phyloP scores from a whole-genome alignment of 1,139 yeast genomes.

The Diutina rugosa region DNA sequence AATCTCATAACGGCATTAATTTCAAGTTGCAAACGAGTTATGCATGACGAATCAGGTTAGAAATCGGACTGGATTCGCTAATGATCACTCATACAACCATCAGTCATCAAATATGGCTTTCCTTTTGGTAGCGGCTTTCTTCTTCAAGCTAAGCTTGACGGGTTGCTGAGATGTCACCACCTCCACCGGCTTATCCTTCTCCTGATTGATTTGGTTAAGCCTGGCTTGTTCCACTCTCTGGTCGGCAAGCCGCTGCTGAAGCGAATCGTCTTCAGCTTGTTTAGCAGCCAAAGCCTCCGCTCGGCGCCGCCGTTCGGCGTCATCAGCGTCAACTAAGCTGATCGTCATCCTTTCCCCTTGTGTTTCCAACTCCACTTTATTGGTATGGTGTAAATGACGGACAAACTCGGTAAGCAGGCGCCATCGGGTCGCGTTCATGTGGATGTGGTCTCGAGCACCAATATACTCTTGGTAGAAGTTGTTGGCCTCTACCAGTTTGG shows the following conservation, averaged over 20 bases:
- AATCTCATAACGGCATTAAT: no score
- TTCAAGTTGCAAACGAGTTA: no score
- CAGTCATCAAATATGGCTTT: background rate
- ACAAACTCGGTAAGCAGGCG: constrained; percentile 57
- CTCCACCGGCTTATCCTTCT: background rate
- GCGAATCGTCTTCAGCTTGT: background rate
- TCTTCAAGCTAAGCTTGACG: background rate
- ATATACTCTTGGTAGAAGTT: constrained; percentile 83
- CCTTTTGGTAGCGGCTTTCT: background rate
- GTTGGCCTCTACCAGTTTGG: constrained; percentile 68
- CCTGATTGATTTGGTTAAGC: background rate
- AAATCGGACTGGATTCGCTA: no score
- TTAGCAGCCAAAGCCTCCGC: background rate
- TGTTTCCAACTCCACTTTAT: constrained; percentile 41
- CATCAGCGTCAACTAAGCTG: background rate
- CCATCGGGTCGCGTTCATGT: constrained; percentile 86
- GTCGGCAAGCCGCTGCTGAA: background rate
- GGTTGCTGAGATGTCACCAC: background rate
- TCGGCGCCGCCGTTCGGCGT: background rate
- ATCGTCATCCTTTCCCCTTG: constrained; percentile 13
- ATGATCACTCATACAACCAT: no score
- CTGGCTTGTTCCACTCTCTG: background rate
- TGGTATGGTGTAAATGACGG: constrained; percentile 45
- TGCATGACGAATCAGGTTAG: no score
- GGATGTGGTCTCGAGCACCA: constrained; percentile 67